Percentiles rank a stretch among this genome's conserved stretches.
Conservation (phyloP, 176 grass and related monocot genomes). For the Rhynchospora breviuscula region DNA sequence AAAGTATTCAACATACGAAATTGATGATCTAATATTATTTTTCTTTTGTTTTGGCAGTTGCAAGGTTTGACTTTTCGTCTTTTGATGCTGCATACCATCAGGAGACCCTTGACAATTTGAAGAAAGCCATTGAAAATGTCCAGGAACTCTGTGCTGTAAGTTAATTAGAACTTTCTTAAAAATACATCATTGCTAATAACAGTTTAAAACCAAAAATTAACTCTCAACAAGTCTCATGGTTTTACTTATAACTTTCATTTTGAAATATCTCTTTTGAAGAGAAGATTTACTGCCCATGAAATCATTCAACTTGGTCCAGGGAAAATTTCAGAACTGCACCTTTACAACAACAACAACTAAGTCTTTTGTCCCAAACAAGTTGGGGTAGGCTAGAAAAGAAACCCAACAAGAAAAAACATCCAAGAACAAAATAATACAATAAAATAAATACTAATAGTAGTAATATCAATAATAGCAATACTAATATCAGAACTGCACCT, state of each 20-base stretch:
- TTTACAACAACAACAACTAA: no score
- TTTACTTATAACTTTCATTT: neutral
- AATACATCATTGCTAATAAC: neutral
- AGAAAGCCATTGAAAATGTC: constrained; percentile 64
- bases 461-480: no score
- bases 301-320: neutral
- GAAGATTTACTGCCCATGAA: neutral
- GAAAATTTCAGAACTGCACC: neutral
- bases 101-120: constrained; percentile 82
- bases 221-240: neutral
- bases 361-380: no score
- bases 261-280: neutral
- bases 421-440: no score
- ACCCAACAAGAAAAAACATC: no score
- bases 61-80: constrained; percentile 90
- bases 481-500: neutral
- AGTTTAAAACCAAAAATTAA: neutral
- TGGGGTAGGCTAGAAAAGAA: no score
- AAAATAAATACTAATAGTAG: no score
- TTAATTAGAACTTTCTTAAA: neutral
- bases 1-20: neutral
- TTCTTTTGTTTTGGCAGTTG: constrained; percentile 52
- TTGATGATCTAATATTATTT: neutral
- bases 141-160: constrained; percentile 92
- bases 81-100: constrained; percentile 82